phyloP scores from a whole-genome alignment of 768 basidiomycete species.

The Kwoniella sp. region DNA sequence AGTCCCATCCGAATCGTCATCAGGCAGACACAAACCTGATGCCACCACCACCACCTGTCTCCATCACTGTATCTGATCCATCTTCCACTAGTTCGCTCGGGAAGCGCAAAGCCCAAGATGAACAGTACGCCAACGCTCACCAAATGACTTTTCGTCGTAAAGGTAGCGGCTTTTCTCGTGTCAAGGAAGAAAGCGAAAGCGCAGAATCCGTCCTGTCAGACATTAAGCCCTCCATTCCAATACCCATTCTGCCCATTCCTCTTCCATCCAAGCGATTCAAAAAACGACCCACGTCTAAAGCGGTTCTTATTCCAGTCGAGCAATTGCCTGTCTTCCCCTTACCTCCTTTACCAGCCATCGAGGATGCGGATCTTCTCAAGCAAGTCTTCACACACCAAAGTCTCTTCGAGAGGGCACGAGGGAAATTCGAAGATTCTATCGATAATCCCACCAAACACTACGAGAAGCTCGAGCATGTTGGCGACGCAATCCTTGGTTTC shows the following conservation, averaged over 20 bases:
- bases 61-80: too few species aligned
- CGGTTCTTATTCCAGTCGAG: conserved; percentile 44
- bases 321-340: conserved; percentile 49
- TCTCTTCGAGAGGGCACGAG: conserved; percentile 30
- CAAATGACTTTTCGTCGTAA: background rate
- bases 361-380: conserved; percentile 29
- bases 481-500: conserved; percentile 50
- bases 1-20: background rate
- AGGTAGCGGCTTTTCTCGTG: too few species aligned
- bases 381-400: conserved; percentile 49
- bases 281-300: conserved; percentile 30
- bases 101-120: background rate
- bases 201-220: background rate
- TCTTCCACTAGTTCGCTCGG: background rate
- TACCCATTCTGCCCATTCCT: conserved; percentile 35
- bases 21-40: background rate
- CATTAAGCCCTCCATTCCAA: conserved; percentile 7
- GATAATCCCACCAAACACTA: conserved; percentile 43
- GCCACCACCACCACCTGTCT: too few species aligned
- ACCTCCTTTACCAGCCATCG: conserved; percentile 44
- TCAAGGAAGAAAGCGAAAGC: conserved; percentile 15
- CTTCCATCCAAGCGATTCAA: conserved; percentile 49
- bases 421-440: conserved; percentile 42
- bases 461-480: conserved; percentile 53
- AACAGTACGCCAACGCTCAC: background rate